Evolutionary conservation across 164 flowering plant genomes (phyloP), one percentile per base, ranked within the genome.

Genomic region (Euptelea pleiosperma): DNA sequence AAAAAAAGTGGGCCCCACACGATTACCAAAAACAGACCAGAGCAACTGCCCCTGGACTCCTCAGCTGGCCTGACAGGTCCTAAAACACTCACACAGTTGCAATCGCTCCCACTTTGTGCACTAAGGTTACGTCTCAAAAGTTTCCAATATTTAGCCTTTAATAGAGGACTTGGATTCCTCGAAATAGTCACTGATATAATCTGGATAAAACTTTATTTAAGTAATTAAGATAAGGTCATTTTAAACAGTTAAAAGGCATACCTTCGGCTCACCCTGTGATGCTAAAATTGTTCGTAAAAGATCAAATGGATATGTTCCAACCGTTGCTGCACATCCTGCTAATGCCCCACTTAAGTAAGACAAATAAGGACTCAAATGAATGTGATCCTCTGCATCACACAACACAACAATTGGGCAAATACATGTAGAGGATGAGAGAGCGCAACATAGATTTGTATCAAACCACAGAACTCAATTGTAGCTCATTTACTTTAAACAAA

Each of bases 221-320:
- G n/a, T n/a, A n/a, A n/a, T n/a, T n/a, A n/a, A n/a, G n/a, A 35
- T 0, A 42, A 14, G 16, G 19, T 10, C 37, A 28, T 15, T 41
- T 29, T n/a, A 42, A 15, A 2, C 14, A 46, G 12, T 26, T 30
- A 7, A 24, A 29, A 45, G 35, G 19, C 37, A 57, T 74, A 91
- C 99, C 98, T 86, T 93, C n/a, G 99, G 99, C 70, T 93, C 99
- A 19, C 97, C 99, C 62, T 93, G 99, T 44, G 99, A 93, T 26
- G 99, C 99, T 66, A 93, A 75, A 66, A 93, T 78, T 58, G 97
- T 93, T 47, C 99, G 75, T 40, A 90, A 21, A 58, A 90, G 95
- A 80, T 93, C 99, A 80, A 93, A 93, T 53, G 97, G 99, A 75
- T 90, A 93, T 46, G 99, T 83, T 58, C 97, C 99, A 63, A 93